These are phyloP conservation scores for Podaxis sp. DNA, from an alignment of 768 basidiomycete genomes.

Conservation along the genomic window DNA sequence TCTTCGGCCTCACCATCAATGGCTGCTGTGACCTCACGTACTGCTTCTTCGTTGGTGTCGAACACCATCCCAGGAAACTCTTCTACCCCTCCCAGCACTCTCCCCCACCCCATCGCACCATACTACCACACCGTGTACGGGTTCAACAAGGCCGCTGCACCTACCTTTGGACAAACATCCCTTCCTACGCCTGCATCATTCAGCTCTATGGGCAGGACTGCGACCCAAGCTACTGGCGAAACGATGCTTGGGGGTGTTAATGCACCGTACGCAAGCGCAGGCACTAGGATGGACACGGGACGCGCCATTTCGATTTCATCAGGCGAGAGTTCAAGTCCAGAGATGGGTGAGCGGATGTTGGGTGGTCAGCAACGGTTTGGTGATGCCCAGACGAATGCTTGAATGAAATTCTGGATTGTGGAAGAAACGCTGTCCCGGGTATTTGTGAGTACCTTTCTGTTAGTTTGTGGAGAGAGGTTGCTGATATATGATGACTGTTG, in stretches of 20 bases:
- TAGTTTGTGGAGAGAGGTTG: neutral
- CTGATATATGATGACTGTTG: neutral
- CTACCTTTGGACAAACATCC: slow-evolving; percentile 5
- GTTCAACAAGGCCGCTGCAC: neutral
- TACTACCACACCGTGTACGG: neutral
- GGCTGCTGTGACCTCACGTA: neutral
- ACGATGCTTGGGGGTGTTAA: neutral
- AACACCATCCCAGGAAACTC: neutral
- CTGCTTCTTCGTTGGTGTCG: neutral
- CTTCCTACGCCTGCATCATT: neutral
- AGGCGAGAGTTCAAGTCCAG: slow-evolving; percentile 1
- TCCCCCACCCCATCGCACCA: neutral
- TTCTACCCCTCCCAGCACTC: neutral
- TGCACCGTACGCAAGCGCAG: neutral
- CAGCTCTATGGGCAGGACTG: neutral
- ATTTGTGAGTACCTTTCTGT: neutral
- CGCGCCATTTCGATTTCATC: slow-evolving; percentile 4
- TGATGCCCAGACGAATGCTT: neutral
- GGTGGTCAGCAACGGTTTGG: neutral
- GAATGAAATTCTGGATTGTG: neutral
- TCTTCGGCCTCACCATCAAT: neutral
- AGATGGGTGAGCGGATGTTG: neutral
- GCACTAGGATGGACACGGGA: neutral
- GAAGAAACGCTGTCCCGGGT: neutral
- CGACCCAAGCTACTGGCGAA: neutral